phyloP scores from a whole-genome alignment of 306 rosid genomes.

The Pterocarpus santalinus region DNA sequence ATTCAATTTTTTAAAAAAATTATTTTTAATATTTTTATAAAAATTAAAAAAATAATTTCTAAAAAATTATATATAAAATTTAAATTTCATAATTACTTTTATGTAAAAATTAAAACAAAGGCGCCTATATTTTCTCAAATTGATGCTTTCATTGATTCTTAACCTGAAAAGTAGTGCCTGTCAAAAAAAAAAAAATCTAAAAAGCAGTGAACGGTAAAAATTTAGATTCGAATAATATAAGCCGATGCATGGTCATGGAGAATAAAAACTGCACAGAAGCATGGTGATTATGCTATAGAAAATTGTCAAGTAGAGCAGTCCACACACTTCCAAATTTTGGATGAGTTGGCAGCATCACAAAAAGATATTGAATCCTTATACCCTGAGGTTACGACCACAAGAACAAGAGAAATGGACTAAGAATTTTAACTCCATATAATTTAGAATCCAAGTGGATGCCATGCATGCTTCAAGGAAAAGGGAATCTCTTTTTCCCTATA shows the following conservation, averaged over 20 bases:
- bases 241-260: background rate
- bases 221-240: background rate
- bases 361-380: background rate
- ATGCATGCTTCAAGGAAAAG: conserved; percentile 24
- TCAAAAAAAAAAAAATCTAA: no score
- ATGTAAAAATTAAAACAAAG: no score
- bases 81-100: no score
- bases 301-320: conserved; percentile 2
- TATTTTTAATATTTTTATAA: no score
- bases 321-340: conserved; percentile 39
- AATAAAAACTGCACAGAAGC: background rate
- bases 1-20: no score
- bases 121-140: background rate
- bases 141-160: background rate
- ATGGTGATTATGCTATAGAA: background rate
- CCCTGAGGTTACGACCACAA: conserved; percentile 19
- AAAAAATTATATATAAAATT: no score
- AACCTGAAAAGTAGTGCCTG: background rate
- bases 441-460: conserved; percentile 25
- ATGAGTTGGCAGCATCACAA: conserved; percentile 44
- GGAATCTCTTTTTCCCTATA: conserved; percentile 16
- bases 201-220: background rate
- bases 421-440: background rate
- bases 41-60: no score
- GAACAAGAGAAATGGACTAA: background rate